These are phyloP conservation scores for Hammondia hammondi DNA, from an alignment of 169 alveolate genomes.

Conservation along the genomic window DNA sequence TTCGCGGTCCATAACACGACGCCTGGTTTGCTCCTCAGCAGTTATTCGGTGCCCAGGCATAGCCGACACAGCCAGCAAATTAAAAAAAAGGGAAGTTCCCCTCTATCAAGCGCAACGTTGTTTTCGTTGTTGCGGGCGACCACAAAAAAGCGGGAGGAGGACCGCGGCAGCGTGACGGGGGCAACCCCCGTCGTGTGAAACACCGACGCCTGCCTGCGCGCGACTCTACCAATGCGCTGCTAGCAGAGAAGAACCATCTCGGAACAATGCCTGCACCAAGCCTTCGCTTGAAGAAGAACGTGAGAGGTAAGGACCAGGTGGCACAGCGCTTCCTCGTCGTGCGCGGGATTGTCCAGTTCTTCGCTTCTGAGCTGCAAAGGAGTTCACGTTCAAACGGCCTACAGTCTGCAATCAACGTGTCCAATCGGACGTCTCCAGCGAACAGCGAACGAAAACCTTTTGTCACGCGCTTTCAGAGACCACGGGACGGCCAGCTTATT, in stretches of 20 bases:
- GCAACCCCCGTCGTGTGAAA: constrained; percentile 7
- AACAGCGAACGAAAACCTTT: background rate
- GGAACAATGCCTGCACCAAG: background rate
- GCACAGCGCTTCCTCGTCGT: no score
- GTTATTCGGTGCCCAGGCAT: background rate
- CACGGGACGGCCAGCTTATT: background rate
- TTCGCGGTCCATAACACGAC: background rate
- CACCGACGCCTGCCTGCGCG: constrained; percentile 10
- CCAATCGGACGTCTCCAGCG: background rate
- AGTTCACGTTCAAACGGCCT: no score
- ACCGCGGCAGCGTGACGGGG: constrained; percentile 37
- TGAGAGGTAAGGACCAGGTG: background rate
- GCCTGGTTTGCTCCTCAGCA: background rate
- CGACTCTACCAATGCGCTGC: background rate
- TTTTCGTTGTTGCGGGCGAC: constrained; percentile 1
- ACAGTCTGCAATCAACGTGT: background rate
- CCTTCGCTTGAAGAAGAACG: background rate
- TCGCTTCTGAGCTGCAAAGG: no score
- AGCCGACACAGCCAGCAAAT: background rate
- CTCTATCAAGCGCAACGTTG: constrained; percentile 18
- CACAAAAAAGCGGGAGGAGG: constrained; percentile 21
- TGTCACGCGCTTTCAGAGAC: background rate
- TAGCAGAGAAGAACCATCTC: background rate
- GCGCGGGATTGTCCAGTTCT: no score
- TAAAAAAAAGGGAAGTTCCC: background rate